Base-by-base conservation (phyloP, 2,329 filamentous ascomycete species). In the Trichoderma koningii region DNA sequence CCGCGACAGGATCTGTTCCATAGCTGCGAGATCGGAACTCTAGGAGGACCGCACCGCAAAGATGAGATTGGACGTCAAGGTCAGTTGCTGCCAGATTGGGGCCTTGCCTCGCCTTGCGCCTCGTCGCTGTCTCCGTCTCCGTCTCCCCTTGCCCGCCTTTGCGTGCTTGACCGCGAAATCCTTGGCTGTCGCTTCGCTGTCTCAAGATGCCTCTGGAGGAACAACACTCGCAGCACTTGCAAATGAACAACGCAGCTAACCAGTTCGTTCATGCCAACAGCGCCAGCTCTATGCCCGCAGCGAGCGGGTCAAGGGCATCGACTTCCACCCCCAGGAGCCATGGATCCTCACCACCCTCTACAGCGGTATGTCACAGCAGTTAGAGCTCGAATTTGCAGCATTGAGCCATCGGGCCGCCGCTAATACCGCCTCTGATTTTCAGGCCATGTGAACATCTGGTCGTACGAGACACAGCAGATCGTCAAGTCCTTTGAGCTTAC, bases 371-470 rank as follows among this genome's bases (percentile, higher is more conserved):
- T 67, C 62, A 55, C 48, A 53, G 47, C 51, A 55, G 10, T 10
- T 47, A 23, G 38, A 45, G 42, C 21, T 14, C 34, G 34, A 38
- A 12, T 14, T 38, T 45, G 48, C 56, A 56, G 45, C 7, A 9
- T 28, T 48, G 47, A 53, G 21, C 26, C 42, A 30, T 28, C 57
- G 30, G n/a, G 26, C 21, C 44, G 14, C 45, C 47, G 7, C 65
- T 59, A 63, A 63, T 44, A 47, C 45, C 34, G 26, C 30, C 23
- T n/a, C 56, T 26, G n/a, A 23, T 17, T 67, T 44, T 14, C 67
- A 93, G 92, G 95, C 78, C 94, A 98, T 83, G 95, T 96, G 76
- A 96, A 98, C 82, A 98, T 99, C 76, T 98, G 95, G 93, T 97
- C 94, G 41, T 97, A 96, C 79, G 94, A 96, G 80, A 96, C 93